Base-by-base conservation (phyloP, 345 rosid species). In the Linum usitatissimum region DNA sequence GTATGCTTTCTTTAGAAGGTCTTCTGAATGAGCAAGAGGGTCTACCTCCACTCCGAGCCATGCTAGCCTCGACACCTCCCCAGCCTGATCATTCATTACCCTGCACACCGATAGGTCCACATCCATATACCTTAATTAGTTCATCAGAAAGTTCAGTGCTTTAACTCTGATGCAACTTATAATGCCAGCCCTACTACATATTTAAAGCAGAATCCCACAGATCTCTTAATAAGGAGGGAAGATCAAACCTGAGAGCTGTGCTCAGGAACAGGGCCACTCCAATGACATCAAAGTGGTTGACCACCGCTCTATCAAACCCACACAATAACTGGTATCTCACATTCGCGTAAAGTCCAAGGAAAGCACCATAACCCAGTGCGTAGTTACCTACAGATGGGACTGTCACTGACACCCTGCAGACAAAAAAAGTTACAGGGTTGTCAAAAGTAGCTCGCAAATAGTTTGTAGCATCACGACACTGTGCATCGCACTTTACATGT, bases 11-110 rank as follows among this genome's bases (percentile, higher is more conserved):
- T 34, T 85, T 70, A 83, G 73, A 53, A 85, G 84, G 69, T 72
- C 68, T 70, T 83, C 91, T 8, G 97, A 89, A 17, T 85, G 82
- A 60, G 76, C 80, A 68, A 85, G 75, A 17, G 96, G 98, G 76
- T 89, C 96, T 20, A 86, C 85, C 75, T 89, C 93, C 60, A 86
- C 80, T 53, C 95, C 95, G 39, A 92, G 85, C 96, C 94, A 93
- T 23, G 88, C 85, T 61, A 78, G 84, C 78, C 92, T 84, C 30
- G 90, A 77, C 57, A 77, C 71, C 64, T 93, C 97, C 51, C 96
- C 91, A 48, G 75, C 60, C 69, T 83, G 84, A 30, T 69, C 87
- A 65, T 87, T 90, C 80, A 83, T 72, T 39, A 90, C 71, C 86
- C 97, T 93, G 83, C 62, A 73, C 14, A 1, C 19, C 64, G 69